A percentile compares a stretch with the other conserved stretches of the same genome.
These are phyloP conservation scores for Dryadomyces quercus-mongolicae DNA, from an alignment of 2,329 filamentous ascomycete genomes.

Conservation along the genomic window DNA sequence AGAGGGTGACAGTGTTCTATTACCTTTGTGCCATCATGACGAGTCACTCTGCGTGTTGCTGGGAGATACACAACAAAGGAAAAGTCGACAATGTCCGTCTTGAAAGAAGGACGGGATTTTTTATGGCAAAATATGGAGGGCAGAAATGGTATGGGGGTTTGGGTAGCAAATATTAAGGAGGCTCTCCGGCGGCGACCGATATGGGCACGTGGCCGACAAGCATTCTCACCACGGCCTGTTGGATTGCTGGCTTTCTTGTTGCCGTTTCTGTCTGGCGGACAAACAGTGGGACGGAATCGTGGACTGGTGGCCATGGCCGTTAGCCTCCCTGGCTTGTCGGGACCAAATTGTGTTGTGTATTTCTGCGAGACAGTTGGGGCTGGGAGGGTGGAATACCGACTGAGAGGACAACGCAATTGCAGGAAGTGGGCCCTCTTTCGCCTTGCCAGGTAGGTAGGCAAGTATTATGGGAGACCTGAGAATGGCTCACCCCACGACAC, in stretches of 20 bases:
- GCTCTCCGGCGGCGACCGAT: conserved; percentile 5
- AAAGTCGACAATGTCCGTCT: neutral
- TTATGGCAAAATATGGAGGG: neutral
- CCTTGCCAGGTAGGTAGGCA: conserved; percentile 16
- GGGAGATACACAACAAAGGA: neutral
- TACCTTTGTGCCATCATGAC: conserved; percentile 9
- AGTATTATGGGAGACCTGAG: conserved; percentile 13
- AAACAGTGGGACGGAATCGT: conserved; percentile 6
- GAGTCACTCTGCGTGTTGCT: neutral
- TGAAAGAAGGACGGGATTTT: neutral
- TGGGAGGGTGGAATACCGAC: conserved; percentile 3
- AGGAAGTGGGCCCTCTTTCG: conserved; percentile 17
- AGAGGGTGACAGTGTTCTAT: neutral
- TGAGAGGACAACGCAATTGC: conserved; percentile 12
- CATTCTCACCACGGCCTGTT: conserved; percentile 3
- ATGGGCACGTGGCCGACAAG: conserved; percentile 7
- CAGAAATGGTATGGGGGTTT: neutral
- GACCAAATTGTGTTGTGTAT: neutral
- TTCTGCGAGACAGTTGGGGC: conserved; percentile 4
- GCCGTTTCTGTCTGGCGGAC: neutral
- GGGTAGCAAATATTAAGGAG: conserved; percentile 6
- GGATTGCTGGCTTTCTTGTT: neutral
- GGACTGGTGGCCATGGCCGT: conserved; percentile 6
- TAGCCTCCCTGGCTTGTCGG: conserved; percentile 7
- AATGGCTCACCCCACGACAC: conserved; percentile 22